Base-by-base conservation (phyloP, 257 asterid species). In the Henckelia pumila region DNA sequence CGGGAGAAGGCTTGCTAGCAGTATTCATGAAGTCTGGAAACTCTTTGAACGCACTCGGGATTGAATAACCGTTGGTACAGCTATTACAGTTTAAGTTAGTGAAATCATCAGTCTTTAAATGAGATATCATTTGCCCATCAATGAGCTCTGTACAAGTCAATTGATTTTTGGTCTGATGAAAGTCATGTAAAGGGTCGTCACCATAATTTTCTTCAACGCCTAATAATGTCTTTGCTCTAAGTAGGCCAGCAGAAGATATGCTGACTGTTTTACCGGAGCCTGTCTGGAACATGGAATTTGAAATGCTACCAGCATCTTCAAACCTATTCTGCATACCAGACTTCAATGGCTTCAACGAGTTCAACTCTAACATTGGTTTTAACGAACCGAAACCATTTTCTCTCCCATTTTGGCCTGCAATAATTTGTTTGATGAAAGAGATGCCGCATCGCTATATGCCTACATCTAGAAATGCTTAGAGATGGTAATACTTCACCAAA, bases 251-350 rank as follows among this genome's bases (percentile, higher is more conserved):
- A 0, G 93, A 76, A 80, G 96, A 86, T 78, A 88, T 69, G 64
- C 63, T 68, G 59, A 94, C 96, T 66, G 81, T 35, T 85, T 88
- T 91, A 68, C 99, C 99, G 0, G 96, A 88, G 25, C 79, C 89
- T 24, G 84, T 81, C 84, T 81, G 86, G 64, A 83, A 81, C 85
- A 76, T 77, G 76, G 93, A 72, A 78, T 81, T 82, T 72, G 87
- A 72, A 63, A 61, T 49, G 57, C 64, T 64, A 59, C 63, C 67
- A 56, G 14, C 69, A 63, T 68, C 67, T 60, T 58, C 62, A 28
- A 84, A 57, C 50, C 70, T 70, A 78, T 66, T 65, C 40, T 61
- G 78, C 66, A 59, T 52, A 19, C 74, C 73, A 59, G 83, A 25
- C 52, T 70, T 75, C 72, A 68, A 61, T 59, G 84, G 49, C 68